Evolutionary conservation across 2,329 filamentous ascomycete species (phyloP), one percentile per base, ranked within the genome.

Genomic region (Fusarium luffae): DNA sequence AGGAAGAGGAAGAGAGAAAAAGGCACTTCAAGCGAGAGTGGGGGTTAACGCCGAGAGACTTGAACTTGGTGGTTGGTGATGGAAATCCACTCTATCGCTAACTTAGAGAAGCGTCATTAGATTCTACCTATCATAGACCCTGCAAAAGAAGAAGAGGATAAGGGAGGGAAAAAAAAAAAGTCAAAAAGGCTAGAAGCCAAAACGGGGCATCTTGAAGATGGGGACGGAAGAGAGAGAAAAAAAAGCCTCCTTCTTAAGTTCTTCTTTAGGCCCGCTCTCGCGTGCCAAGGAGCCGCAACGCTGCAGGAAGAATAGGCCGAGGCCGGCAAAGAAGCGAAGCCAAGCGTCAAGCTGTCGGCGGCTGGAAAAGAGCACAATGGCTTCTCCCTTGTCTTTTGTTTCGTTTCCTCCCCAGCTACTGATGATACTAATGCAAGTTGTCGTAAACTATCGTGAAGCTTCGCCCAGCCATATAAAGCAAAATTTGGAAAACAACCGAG

Each of bases 71-170:
- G 55, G 60, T 54, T 56, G 48, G 56, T 28, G 43, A 62, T 27
- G 40, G 42, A 57, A 63, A 59, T 63, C 65, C 59, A 66, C 65
- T 48, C 41, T 16, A 25, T 59, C 32, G 34, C 27, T 37, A 44
- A 67, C 25, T 42, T 55, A 54, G 49, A 52, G 54, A 63, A 50
- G 52, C 41, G 21, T 50, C 48, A 54, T 27, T 23, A 50, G 40
- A 59, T 59, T 50, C 32, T 50, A 52, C 67, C 67, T 70, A 70
- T 70, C 67, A 70, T 21, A 49, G 55, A 54, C 58, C 46, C 28
- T 32, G 57, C 41, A 70, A 68, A 51, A 52, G 40, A 47, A 41
- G 19, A 64, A 46, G 25, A 51, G 13, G 8, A 25, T 8, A 19
- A 12, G 19, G 10, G n/a, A 12, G 34, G 51, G 51, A 43, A 58